Evolutionary conservation across 352 stramenopile genomes (phyloP).

Genomic region (Pythium insidiosum): DNA sequence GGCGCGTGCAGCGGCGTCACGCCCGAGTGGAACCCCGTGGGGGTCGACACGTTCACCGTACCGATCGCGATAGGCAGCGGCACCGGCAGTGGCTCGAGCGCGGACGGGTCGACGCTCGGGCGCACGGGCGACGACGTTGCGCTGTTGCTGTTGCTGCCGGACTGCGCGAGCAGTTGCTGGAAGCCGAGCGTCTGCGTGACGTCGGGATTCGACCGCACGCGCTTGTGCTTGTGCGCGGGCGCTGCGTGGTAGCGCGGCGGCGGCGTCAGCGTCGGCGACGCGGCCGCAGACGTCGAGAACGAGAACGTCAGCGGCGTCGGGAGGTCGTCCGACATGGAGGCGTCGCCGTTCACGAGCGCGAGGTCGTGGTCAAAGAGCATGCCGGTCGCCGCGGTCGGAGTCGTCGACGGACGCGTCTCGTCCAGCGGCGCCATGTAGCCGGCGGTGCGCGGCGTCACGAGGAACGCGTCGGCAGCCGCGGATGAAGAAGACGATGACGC

Average conservation of each 20-base stretch:
- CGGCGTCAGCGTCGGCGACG: neutral
- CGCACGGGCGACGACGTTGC: constrained; percentile 8
- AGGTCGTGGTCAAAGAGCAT: constrained; percentile 27
- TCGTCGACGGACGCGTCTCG: neutral
- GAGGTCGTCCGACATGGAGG: constrained; percentile 8
- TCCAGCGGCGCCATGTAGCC: constrained; percentile 18
- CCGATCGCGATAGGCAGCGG: constrained; percentile 20
- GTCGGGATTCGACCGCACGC: constrained; percentile 22
- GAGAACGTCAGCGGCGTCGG: constrained; percentile 18
- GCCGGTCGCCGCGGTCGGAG: neutral
- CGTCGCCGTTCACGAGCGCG: constrained; percentile 5
- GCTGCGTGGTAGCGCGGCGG: constrained; percentile 13
- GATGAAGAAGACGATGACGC: neutral
- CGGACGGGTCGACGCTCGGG: constrained; percentile 6
- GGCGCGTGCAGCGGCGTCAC: neutral
- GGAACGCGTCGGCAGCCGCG: constrained; percentile 1
- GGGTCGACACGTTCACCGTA: constrained; percentile 16
- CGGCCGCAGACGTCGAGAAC: constrained; percentile 11
- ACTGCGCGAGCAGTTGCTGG: constrained; percentile 11
- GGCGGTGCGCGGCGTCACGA: constrained; percentile 16
- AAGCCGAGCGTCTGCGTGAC: constrained; percentile 17
- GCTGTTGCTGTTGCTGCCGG: neutral
- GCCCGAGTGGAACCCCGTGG: constrained; percentile 6
- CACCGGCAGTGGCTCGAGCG: constrained; percentile 3
- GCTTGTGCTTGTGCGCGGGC: constrained; percentile 22